Evolutionary conservation across 1,284 basidiomycete genomes (phyloP), one percentile per base, ranked within the genome.

Genomic region (Xerocomus nothofagi): DNA sequence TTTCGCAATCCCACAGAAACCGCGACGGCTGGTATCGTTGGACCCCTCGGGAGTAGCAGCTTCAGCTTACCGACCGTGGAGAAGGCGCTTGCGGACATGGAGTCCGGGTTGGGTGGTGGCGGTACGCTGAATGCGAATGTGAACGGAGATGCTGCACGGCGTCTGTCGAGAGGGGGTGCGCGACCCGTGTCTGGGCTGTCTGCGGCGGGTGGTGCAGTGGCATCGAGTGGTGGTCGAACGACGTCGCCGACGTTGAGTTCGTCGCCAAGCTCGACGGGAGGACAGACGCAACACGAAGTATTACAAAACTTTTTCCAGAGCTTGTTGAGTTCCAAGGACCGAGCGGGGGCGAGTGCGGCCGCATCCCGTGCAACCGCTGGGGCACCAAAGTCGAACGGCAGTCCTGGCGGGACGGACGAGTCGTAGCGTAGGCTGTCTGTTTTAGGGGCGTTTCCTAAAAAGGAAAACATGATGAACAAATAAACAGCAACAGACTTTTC

Each of bases 221-320:
- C 55, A 3, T 50, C 56, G 31, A 40, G 52, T 3, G 32, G 47
- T 8, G 62, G 57, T 43, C 67, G 60, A 11, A 39, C 53, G 12
- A 54, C 69, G 4, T 79, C 84, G 1, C 72, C 77, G 15, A 70
- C 73, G 2, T 52, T 73, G 44, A 61, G 69, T 17, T 62, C 70
- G 10, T 67, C 75, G n/a, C 72, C 80, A 14, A 79, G 73, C 55
- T 71, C 80, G 26, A 72, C 75, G 6, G 73, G 73, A 12, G 67
- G 77, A n/a, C 83, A 81, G 65, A 79, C 80, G 38, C 86, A 89
- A 54, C 87, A 92, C 60, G 88, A 92, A 63, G 87, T 92, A 7
- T 65, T 93, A 53, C 87, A 91, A 58, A 87, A 88, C 65, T 93
- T 93, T 74, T 93, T 93, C 81, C 81, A 90, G 71, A 88, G 84